Evolutionary conservation across 805 yeast species (phyloP).

Genomic region (Zygotorulaspora chibaensis): DNA sequence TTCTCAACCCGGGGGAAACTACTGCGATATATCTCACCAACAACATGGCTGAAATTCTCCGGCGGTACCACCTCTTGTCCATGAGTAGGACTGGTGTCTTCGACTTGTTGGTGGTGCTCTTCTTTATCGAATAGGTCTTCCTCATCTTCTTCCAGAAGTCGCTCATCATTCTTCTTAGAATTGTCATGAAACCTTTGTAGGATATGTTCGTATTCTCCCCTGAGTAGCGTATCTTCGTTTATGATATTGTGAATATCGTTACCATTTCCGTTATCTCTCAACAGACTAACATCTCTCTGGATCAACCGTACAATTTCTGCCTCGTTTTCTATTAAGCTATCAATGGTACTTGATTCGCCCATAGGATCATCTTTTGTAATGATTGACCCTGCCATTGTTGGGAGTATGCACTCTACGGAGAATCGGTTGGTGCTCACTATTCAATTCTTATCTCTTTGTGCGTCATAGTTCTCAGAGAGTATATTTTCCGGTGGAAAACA

Average conservation of each 20-base stretch:
- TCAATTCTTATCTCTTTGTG: not conserved
- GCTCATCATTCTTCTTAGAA: not conserved
- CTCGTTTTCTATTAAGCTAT: constrained; percentile 40
- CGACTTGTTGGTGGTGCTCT: not conserved
- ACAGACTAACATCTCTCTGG: constrained; percentile 12
- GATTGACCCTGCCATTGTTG: not conserved
- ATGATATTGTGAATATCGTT: constrained; percentile 18
- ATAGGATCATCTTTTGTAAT: not conserved
- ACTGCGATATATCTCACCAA: constrained; percentile 72
- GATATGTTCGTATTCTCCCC: constrained; percentile 16
- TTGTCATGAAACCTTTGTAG: constrained; percentile 14
- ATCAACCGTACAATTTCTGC: constrained; percentile 16
- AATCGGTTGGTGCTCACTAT: not conserved
- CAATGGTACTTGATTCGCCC: constrained; percentile 15
- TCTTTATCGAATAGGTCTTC: not conserved
- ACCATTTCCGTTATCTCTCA: constrained; percentile 14
- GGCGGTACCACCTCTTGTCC: constrained; percentile 52
- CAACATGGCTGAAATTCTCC: constrained; percentile 86
- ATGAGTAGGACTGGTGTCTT: constrained; percentile 4
- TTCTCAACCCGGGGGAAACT: constrained; percentile 88
- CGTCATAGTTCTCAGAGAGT: not conserved
- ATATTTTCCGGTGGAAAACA: no score
- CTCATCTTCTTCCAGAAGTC: not conserved
- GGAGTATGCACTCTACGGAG: not conserved
- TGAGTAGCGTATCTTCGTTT: constrained; percentile 15